Percentiles rank a stretch among this genome's conserved stretches.
phyloP scores from a whole-genome alignment of 345 rosid species.

The Lepidium sativum region DNA sequence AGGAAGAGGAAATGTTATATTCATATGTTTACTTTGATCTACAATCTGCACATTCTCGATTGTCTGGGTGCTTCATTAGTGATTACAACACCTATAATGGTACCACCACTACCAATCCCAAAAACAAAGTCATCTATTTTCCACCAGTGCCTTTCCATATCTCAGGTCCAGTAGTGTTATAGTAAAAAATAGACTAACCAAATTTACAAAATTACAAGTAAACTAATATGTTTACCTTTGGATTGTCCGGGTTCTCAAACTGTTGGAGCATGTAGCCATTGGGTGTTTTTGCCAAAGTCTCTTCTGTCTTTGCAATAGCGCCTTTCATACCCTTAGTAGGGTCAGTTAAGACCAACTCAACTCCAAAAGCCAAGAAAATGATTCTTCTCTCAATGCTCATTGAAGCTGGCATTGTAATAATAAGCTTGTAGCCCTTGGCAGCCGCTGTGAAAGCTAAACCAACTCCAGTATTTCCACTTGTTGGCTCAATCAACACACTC shows the following conservation, averaged over 20 bases:
- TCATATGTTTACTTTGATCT: constrained; percentile 65
- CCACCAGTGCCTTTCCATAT: constrained; percentile 81
- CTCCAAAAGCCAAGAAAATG: constrained; percentile 89
- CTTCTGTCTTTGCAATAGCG: constrained; percentile 85
- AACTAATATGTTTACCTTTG: constrained; percentile 42
- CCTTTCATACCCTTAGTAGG: constrained; percentile 95
- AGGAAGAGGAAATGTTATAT: neutral
- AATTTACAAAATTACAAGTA: neutral
- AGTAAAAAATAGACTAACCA: constrained; percentile 22
- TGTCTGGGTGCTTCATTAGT: constrained; percentile 75
- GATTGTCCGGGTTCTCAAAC: constrained; percentile 87
- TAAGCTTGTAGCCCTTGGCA: constrained; percentile 72
- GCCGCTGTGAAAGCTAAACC: constrained; percentile 92
- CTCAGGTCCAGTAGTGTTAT: constrained; percentile 93
- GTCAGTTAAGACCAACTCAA: constrained; percentile 73
- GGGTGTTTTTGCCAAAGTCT: constrained; percentile 66
- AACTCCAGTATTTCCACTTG: constrained; percentile 96
- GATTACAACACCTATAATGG: constrained; percentile 81
- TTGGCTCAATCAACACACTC: constrained; percentile 88
- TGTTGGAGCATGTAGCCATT: constrained; percentile 84
- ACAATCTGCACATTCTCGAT: constrained; percentile 97
- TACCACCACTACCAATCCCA: constrained; percentile 96
- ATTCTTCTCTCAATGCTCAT: constrained; percentile 92
- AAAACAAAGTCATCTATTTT: constrained; percentile 76
- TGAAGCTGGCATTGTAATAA: constrained; percentile 89